A percentile compares a stretch with the other conserved stretches of the same genome.
phyloP scores from a whole-genome alignment of 352 stramenopile genomes.

The Vaucheria bursata region DNA sequence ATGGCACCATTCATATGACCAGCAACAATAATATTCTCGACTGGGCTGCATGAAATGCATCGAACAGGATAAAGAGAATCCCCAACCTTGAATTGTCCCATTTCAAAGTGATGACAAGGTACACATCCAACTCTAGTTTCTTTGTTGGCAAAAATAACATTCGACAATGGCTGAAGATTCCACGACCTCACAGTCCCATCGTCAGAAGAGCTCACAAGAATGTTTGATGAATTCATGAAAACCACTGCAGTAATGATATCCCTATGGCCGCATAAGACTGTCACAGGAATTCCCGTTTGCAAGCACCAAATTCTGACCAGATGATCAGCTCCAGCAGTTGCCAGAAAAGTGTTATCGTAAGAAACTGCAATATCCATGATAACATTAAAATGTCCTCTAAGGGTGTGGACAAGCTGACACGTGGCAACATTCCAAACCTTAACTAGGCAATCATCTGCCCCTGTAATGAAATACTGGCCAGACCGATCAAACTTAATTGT shows the following conservation, averaged over 20 bases:
- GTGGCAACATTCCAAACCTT: slow-evolving; percentile 80
- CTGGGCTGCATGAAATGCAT: slow-evolving; percentile 62
- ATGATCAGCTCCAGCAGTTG: slow-evolving; percentile 63
- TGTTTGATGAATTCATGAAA: slow-evolving; percentile 71
- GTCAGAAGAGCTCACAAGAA: slow-evolving; percentile 80
- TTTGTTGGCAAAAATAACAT: neutral
- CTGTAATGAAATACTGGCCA: slow-evolving; percentile 89
- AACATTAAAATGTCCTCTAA: slow-evolving; percentile 64
- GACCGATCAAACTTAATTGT: slow-evolving; percentile 89
- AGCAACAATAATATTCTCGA: slow-evolving; percentile 76
- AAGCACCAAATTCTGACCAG: slow-evolving; percentile 61
- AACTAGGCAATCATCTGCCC: slow-evolving; percentile 89
- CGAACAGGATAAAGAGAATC: too few relatives aligned
- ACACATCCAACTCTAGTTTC: slow-evolving; percentile 12
- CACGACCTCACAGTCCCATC: slow-evolving; percentile 79
- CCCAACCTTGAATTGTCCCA: too few relatives aligned
- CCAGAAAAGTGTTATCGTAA: slow-evolving; percentile 63
- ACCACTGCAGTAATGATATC: slow-evolving; percentile 50
- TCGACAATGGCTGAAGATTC: slow-evolving; percentile 56
- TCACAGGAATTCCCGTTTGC: slow-evolving; percentile 15
- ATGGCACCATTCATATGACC: slow-evolving; percentile 82
- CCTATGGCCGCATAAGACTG: slow-evolving; percentile 40
- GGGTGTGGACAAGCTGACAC: slow-evolving; percentile 57
- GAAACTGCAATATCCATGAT: slow-evolving; percentile 67
- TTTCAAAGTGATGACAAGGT: slow-evolving; percentile 1